Evolutionary conservation across 345 rosid species (phyloP).

Genomic region (Gossypium bickii): DNA sequence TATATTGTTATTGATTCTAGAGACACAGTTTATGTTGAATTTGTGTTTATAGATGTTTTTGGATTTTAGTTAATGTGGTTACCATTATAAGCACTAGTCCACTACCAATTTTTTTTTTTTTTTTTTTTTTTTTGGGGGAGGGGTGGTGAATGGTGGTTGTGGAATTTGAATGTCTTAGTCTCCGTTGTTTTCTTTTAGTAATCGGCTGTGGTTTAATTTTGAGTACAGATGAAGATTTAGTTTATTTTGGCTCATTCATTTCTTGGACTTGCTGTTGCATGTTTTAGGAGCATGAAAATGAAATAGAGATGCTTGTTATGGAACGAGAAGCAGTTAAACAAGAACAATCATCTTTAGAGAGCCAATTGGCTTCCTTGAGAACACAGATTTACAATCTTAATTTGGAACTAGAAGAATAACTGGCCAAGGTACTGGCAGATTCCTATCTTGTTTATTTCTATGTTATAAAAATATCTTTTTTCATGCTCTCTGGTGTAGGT

Average conservation of each 20-base stretch:
- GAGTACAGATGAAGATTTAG: background rate
- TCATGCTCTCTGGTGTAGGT: constrained; percentile 46
- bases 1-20: background rate
- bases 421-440: constrained; percentile 51
- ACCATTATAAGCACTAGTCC: no score
- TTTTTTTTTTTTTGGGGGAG: background rate
- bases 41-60: background rate
- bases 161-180: no score
- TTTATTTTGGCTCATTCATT: background rate
- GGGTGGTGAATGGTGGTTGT: no score
- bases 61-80: background rate
- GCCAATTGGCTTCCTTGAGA: constrained; percentile 58
- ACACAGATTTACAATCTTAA: constrained; percentile 54
- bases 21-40: background rate
- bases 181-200: no score
- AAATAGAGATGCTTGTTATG: constrained; percentile 74
- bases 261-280: constrained; percentile 20
- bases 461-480: constrained; percentile 9
- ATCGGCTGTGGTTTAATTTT: background rate
- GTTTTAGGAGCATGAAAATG: constrained; percentile 64
- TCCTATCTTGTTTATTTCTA: constrained; percentile 3
- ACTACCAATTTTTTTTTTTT: background rate
- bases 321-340: constrained; percentile 72
- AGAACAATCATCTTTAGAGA: constrained; percentile 66
- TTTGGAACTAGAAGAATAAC: constrained; percentile 65